Base-by-base conservation (phyloP, 1,284 basidiomycete genomes). In the Cutaneotrichosporon daszewskae region DNA sequence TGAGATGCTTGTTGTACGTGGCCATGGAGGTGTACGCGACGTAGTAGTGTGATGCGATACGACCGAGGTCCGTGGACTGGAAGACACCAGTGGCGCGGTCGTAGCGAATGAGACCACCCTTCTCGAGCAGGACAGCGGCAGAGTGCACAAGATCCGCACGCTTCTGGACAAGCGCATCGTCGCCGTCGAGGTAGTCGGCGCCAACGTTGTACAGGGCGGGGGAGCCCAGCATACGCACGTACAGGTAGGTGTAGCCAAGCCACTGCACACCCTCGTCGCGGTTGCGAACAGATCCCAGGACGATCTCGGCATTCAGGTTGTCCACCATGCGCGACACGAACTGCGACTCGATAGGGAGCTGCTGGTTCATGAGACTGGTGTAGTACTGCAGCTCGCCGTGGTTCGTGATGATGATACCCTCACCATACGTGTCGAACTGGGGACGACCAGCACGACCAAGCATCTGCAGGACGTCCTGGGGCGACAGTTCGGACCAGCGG, bases 401-500 rank as follows among this genome's bases (percentile, higher is more conserved):
- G 65, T 95, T 96, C 38, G 95, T 98, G 73, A 98, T 97, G 72
- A 99, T 96, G 67, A 97, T 87, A 39, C 95, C 95, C 72, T 98
- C 94, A 31, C 95, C 95, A 60, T 81, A 92, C 0, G 91, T 96
- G 69, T 99, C 95, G 73, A 86, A 97, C 67, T 98, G 92, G 10
- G 95, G 95, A 45, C 95, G 83, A 68, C 95, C 95, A 7, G 95
- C 95, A 65, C 94, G 84, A 40, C 95, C 95, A 5, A 98, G 83
- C 95, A 99, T 98, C 73, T 99, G 95, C 5, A 98, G 76, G 7
- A 97, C 91, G 62, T 98, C 95, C 70, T 98, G 94, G 0, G 87
- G 85, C 0, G 91, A 95, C 11, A 98, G 73, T 69, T 98, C 95
- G 8, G 87, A 84, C 95, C 94, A 98, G 8, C 87, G 83, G 18